Evolutionary conservation across 371 early-diverging fungal genomes (phyloP).

Genomic region (Conidiobolus coronatus): DNA sequence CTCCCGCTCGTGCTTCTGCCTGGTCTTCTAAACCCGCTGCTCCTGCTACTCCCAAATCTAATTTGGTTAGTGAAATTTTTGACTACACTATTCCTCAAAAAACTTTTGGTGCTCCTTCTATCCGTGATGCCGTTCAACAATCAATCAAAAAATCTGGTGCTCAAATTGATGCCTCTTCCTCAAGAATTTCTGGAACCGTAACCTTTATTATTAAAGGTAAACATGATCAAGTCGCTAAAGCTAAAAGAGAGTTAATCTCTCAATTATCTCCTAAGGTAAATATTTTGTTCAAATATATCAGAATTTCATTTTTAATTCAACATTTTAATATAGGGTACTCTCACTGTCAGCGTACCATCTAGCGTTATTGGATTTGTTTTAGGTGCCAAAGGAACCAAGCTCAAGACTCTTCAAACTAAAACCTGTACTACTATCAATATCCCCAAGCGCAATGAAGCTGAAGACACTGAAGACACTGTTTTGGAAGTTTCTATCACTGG

Average conservation of each 20-base stretch:
- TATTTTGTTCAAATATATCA: neutral
- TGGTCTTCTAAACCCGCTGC: constrained; percentile 1
- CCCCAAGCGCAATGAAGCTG: constrained; percentile 14
- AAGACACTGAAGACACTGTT: constrained; percentile 25
- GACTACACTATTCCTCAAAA: constrained; percentile 35
- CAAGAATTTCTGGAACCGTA: constrained; percentile 43
- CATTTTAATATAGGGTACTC: constrained; percentile 8
- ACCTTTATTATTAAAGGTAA: constrained; percentile 71
- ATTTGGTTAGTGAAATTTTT: constrained; percentile 26
- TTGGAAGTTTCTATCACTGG: constrained; percentile 58
- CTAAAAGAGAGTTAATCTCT: constrained; percentile 52
- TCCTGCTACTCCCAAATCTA: neutral
- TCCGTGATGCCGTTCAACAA: constrained; percentile 10
- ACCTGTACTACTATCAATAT: constrained; percentile 61
- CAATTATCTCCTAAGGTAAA: constrained; percentile 51
- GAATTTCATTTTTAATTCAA: neutral
- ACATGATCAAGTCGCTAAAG: constrained; percentile 44
- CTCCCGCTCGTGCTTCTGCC: neutral
- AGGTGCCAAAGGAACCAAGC: constrained; percentile 60
- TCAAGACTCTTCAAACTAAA: constrained; percentile 43
- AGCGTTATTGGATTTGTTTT: constrained; percentile 59
- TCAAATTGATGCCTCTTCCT: constrained; percentile 67
- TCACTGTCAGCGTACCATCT: constrained; percentile 48
- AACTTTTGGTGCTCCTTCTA: constrained; percentile 13
- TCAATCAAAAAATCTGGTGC: constrained; percentile 33